Percentiles rank a stretch among this genome's conserved stretches.
Conservation (phyloP, 2,329 filamentous ascomycete species). For the Aureobasidium sp. region DNA sequence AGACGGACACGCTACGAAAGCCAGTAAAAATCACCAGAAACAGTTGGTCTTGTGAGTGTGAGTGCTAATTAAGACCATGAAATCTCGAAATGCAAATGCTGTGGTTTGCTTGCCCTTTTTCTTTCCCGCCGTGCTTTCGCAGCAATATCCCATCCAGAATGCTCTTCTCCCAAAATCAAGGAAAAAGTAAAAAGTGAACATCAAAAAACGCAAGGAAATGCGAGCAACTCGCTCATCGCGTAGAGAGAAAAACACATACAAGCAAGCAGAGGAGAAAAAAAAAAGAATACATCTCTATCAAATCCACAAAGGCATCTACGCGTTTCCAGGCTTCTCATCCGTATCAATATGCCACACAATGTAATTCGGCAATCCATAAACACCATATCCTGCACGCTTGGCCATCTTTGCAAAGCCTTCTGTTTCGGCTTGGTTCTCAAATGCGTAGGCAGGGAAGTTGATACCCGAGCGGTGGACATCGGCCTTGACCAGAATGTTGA, state of each 20-base stretch:
- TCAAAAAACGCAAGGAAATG: no score
- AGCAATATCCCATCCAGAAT: no score
- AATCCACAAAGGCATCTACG: constrained; percentile 20
- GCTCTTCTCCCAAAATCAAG: no score
- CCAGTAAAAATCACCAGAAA: no score
- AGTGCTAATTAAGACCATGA: no score
- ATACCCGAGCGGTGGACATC: constrained; percentile 97
- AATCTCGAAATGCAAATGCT: no score
- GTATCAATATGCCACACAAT: constrained; percentile 99
- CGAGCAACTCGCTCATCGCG: no score
- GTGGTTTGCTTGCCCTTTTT: no score
- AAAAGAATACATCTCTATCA: not conserved
- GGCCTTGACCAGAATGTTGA: constrained; percentile 95
- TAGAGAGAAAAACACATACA: not conserved
- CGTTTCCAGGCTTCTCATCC: constrained; percentile 84
- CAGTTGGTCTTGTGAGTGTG: no score
- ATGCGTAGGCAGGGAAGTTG: constrained; percentile 94
- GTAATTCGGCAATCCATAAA: constrained; percentile 91
- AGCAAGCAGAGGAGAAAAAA: not conserved
- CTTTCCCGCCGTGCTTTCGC: no score
- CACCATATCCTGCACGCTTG: constrained; percentile 86
- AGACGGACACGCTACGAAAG: no score
- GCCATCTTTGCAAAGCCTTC: constrained; percentile 99
- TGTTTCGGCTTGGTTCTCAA: constrained; percentile 98
- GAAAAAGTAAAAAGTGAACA: no score